Conservation (phyloP, 768 basidiomycete genomes). For the Tylopilus cervinicoccineus region DNA sequence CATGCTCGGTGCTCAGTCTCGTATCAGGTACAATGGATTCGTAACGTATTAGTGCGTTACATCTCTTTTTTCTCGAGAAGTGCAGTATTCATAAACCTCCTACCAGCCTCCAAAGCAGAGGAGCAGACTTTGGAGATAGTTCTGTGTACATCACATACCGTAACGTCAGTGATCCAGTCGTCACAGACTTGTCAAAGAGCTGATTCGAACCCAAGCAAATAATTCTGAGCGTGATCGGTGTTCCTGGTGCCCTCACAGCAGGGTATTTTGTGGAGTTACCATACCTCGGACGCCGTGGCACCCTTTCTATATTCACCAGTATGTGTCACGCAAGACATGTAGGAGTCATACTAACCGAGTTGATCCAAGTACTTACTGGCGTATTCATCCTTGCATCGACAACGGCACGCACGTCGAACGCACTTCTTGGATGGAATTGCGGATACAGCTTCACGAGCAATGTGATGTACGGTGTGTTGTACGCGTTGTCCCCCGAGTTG, state of each 20-base stretch:
- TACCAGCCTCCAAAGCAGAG: slow-evolving; percentile 56
- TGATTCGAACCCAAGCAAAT: slow-evolving; percentile 38
- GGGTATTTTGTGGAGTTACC: slow-evolving; percentile 52
- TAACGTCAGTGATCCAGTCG: slow-evolving; percentile 40
- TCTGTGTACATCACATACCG: slow-evolving; percentile 71
- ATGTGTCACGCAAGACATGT: slow-evolving; percentile 4
- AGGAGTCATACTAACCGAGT: background rate
- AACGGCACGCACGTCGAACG: slow-evolving; percentile 48
- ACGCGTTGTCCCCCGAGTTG: slow-evolving; percentile 43
- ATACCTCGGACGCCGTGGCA: slow-evolving; percentile 49
- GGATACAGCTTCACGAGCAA: slow-evolving; percentile 55
- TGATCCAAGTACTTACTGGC: slow-evolving; percentile 42
- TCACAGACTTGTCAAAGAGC: background rate
- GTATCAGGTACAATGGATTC: slow-evolving; percentile 44
- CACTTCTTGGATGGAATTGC: slow-evolving; percentile 57
- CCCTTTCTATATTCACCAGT: slow-evolving; percentile 49
- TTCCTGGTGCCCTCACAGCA: slow-evolving; percentile 55
- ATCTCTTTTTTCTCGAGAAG: background rate
- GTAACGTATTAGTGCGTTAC: slow-evolving; percentile 46
- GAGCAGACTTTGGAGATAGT: slow-evolving; percentile 65
- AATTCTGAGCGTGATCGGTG: slow-evolving; percentile 52
- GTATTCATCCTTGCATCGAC: slow-evolving; percentile 56
- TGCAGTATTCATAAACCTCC: background rate
- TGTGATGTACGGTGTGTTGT: slow-evolving; percentile 51
- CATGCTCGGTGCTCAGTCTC: background rate